Base-by-base conservation (phyloP, 306 rosid species). In the Vigna mungo region DNA sequence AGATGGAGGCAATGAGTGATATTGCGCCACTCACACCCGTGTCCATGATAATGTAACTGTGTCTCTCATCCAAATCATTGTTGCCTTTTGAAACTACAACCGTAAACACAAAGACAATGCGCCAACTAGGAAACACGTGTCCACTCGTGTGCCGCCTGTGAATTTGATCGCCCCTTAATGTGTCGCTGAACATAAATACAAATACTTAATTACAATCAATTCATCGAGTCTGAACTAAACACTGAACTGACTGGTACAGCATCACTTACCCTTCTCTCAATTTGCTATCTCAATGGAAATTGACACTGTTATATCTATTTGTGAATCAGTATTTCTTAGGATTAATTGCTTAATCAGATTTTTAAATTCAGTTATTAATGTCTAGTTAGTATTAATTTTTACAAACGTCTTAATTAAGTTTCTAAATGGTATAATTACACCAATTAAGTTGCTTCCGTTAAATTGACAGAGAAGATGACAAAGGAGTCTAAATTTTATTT, bases 71-170 rank as follows among this genome's bases (percentile, higher is more conserved):
- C 20, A 54, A 53, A 54, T 71, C 65, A 54, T n/a, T 71, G 65
- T 37, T 11, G 2, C 20, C 3, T 37, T 48, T 36, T 36, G 39
- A 49, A 49, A 49, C 61, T 27, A 30, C 10, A 1, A 47, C 30
- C 61, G 17, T 9, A 70, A 51, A n/a, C 62, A 70, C 48, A 51
- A 34, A 51, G 17, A 32, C 75, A 51, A 51, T 7, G 6, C 44
- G 44, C 78, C 68, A 41, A 8, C 39, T 49, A 62, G 6, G 17
- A 25, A 48, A 63, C 80, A 63, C 80, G 72, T 62, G 72, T 75
- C 80, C 37, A 20, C n/a, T 34, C 53, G 63, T 20, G 52, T 36
- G 52, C 23, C 14, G 18, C 55, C 13, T 43, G 14, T 51, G 64
- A 71, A 4, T 16, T 71, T 32, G 39, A 14, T 61, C 43, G 27